Conservation (phyloP, 2,329 filamentous ascomycete genomes). For the Penicillium sp. region DNA sequence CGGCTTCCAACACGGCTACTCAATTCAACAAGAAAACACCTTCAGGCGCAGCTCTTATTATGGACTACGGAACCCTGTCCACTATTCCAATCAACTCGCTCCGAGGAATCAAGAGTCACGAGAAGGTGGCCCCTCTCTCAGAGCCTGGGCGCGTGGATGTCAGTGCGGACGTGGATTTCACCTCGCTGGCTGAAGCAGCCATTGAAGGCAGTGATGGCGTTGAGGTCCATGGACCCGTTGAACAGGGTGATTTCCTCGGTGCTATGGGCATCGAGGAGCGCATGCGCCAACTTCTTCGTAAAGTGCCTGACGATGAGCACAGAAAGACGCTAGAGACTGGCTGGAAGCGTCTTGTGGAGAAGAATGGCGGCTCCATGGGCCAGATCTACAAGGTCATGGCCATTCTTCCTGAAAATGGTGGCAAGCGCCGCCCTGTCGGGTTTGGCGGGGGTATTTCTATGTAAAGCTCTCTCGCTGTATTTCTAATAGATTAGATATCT, state of each 20-base stretch:
- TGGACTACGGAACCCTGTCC: slow-evolving; percentile 84
- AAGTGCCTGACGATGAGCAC: slow-evolving; percentile 51
- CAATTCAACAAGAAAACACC: slow-evolving; percentile 60
- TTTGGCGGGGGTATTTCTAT: slow-evolving; percentile 70
- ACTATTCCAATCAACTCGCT: slow-evolving; percentile 86
- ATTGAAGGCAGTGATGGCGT: slow-evolving; percentile 73
- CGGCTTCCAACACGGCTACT: slow-evolving; percentile 18
- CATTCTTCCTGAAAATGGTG: slow-evolving; percentile 78
- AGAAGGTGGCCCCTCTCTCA: slow-evolving; percentile 74
- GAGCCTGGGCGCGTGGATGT: slow-evolving; percentile 83
- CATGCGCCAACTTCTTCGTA: slow-evolving; percentile 65
- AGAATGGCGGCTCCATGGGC: slow-evolving; percentile 83
- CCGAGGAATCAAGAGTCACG: slow-evolving; percentile 80
- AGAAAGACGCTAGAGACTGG: slow-evolving; percentile 67
- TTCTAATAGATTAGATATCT: background rate
- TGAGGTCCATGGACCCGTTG: slow-evolving; percentile 89
- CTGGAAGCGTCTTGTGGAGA: slow-evolving; percentile 82
- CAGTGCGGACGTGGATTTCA: slow-evolving; percentile 91
- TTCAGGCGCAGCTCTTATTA: slow-evolving; percentile 85
- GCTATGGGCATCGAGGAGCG: slow-evolving; percentile 82
- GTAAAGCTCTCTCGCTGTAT: slow-evolving; percentile 11
- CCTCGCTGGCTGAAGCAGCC: slow-evolving; percentile 79
- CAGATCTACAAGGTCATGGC: slow-evolving; percentile 92
- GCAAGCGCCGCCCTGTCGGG: slow-evolving; percentile 76
- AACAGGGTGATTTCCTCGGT: slow-evolving; percentile 77